Evolutionary conservation across 495 filamentous ascomycete species (phyloP).

Genomic region (Penicillium simplicissimum): DNA sequence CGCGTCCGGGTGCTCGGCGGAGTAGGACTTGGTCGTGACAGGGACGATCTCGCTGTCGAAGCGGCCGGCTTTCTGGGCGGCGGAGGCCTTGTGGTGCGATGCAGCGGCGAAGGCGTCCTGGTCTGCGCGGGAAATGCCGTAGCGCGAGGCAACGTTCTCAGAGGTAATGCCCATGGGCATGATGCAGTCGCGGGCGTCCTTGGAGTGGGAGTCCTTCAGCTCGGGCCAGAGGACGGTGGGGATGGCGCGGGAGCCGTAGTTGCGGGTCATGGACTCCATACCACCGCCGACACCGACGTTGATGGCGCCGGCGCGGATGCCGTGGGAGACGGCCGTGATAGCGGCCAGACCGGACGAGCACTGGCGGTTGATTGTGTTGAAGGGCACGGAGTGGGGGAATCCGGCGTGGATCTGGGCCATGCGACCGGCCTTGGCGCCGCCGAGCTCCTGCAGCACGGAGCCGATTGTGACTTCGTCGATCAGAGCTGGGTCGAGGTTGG

Average conservation of each 20-base stretch:
- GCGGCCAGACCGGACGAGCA: conserved; percentile 76
- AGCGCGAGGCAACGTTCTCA: conserved; percentile 83
- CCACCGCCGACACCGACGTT: conserved; percentile 82
- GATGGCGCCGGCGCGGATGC: conserved; percentile 70
- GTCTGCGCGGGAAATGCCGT: conserved; percentile 69
- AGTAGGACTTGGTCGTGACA: conserved; percentile 62
- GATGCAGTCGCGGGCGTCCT: conserved; percentile 80
- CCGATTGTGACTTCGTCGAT: conserved; percentile 85
- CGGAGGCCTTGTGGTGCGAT: conserved; percentile 68
- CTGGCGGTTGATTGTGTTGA: conserved; percentile 85
- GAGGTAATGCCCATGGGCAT: conserved; percentile 94
- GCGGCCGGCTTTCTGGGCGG: conserved; percentile 64
- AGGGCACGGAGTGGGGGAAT: conserved; percentile 68
- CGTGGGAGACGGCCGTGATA: conserved; percentile 68
- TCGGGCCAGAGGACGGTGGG: conserved; percentile 78
- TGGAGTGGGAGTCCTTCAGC: conserved; percentile 59
- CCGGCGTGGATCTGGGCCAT: conserved; percentile 86
- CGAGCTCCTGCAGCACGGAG: conserved; percentile 86
- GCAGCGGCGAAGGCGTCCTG: conserved; percentile 81
- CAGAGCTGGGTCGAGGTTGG: conserved; percentile 67
- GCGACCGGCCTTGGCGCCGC: conserved; percentile 85
- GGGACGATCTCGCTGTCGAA: conserved; percentile 81
- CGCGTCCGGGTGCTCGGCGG: conserved; percentile 58
- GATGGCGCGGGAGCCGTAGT: conserved; percentile 81
- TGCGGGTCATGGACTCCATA: conserved; percentile 92